Evolutionary conservation across 129 eudicot genomes (phyloP), one percentile per base, ranked within the genome.

Genomic region (Logfia minima): DNA sequence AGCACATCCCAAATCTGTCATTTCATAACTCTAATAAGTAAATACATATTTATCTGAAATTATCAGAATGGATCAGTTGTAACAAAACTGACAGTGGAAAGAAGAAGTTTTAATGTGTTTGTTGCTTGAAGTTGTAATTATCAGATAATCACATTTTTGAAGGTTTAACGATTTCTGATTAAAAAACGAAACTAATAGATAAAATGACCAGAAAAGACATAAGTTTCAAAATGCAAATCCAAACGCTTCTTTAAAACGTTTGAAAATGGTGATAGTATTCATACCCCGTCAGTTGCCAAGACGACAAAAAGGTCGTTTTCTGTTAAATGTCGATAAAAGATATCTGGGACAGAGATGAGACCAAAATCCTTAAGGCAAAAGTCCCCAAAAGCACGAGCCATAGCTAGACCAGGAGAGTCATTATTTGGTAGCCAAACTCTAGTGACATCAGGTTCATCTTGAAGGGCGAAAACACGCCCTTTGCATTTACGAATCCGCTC

Each of bases 341-440:
- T 64, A 68, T 89, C 96, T 8, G 97, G 97, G 29, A 89, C 91
- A 7, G 97, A 86, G 77, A 89, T 92, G 22, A 92, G 85, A 76
- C 97, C 97, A 69, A 77, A 92, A 81, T 92, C 97, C 78, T 92
- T 92, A 29, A 92, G 96, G 71, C 97, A 92, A 56, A 92, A 92
- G 70, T 92, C 97, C 35, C 97, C 97, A 68, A 92, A 92, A 64
- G 97, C 97, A 78, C 97, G 97, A 21, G 97, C 97, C 97, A 92
- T 92, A 62, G 97, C 97, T 67, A 92, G 88, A 69, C 97, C 97
- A 26, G 97, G 97, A 24, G 96, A 89, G 81, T 92, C 88, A 28
- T 75, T 80, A 77, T 89, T 84, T n/a, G 97, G 97, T 58, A 92
- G 81, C 97, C 97, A 92, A 79, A 92, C 96, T 62, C 97, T 81